Evolutionary conservation across 2,329 filamentous ascomycete species (phyloP), one percentile per base, ranked within the genome.

Genomic region (Trichophaea hybrida): DNA sequence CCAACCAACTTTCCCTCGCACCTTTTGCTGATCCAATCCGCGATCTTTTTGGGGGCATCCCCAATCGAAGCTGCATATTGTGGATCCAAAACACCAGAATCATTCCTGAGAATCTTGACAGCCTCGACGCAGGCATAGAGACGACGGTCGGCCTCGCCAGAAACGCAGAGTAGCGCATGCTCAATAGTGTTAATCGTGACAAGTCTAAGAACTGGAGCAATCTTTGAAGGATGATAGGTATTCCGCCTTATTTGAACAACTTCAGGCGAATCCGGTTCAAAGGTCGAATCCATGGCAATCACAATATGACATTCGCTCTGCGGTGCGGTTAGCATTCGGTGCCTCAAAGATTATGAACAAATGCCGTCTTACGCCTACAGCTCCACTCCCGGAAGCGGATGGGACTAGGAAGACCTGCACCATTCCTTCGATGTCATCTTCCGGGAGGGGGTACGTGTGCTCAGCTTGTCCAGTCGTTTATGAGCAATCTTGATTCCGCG

Each of bases 231-330:
- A 13, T 64, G 40, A 8, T 56, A 59, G 17, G 59, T 49, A 33
- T 53, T 61, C 46, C 49, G 55, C 13, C 64, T 61, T 13, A 60
- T 56, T 13, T 53, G 43, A 17, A 38, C 57, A 33, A 66, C 44
- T 51, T 64, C 60, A 4, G 53, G 43, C 8, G 61, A 34, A 15
- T 54, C 35, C 12, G 59, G 40, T 32, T 64, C 52, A 34, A 63
- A 66, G 8, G 63, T 64, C 40, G 61, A 61, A 33, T 66, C 64
- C 54, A 66, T 59, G 6, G 61, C 64, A 53, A 66, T 65, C 31
- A 66, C 54, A 37, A 63, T 56, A 56, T 55, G 53, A 32, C 53
- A 55, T 6, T 12, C 24, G 7, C 24, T 37, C 51, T 54, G 15
- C 34, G 10, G 31, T 12, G 6, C 13, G 31, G 24, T 63, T 61